Conservation (phyloP, 2,329 filamentous ascomycete genomes). For the Pyricularia sp. region DNA sequence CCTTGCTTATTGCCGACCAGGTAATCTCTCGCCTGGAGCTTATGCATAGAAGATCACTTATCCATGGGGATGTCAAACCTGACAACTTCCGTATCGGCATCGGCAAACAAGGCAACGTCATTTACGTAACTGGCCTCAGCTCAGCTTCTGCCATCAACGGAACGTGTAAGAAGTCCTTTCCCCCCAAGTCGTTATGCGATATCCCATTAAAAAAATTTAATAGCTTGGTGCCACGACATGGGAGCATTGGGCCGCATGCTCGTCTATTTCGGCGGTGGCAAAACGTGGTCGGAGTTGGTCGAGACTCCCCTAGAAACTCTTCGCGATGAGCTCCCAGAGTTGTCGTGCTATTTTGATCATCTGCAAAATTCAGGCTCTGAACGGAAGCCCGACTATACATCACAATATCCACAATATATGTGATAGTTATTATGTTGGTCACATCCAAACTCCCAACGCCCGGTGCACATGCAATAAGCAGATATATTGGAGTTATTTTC, state of each 20-base stretch:
- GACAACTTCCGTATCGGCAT: conserved; percentile 99
- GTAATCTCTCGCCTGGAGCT: conserved; percentile 99
- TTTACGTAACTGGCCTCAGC: conserved; percentile 98
- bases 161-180: conserved; percentile 67
- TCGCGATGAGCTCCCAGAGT: conserved; percentile 98
- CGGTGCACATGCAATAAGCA: no score
- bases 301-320: conserved; percentile 99
- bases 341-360: conserved; percentile 94
- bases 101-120: conserved; percentile 97
- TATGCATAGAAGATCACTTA: conserved; percentile 99
- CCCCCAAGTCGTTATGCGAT: no score
- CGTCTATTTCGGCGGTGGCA: conserved; percentile 99
- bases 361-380: conserved; percentile 97
- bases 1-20: conserved; percentile 91
- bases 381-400: conserved; percentile 99
- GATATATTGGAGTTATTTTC: no score
- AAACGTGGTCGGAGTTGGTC: conserved; percentile 95
- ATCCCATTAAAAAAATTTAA: background rate
- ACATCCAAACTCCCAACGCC: no score
- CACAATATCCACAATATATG: no score
- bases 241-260: conserved; percentile 98
- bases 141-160: conserved; percentile 42
- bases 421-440: no score
- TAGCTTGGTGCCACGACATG: conserved; percentile 94
- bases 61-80: conserved; percentile 99